These are phyloP conservation scores for Colletotrichum sp. DNA, from an alignment of 2,329 filamentous ascomycete genomes.

Conservation along the genomic window DNA sequence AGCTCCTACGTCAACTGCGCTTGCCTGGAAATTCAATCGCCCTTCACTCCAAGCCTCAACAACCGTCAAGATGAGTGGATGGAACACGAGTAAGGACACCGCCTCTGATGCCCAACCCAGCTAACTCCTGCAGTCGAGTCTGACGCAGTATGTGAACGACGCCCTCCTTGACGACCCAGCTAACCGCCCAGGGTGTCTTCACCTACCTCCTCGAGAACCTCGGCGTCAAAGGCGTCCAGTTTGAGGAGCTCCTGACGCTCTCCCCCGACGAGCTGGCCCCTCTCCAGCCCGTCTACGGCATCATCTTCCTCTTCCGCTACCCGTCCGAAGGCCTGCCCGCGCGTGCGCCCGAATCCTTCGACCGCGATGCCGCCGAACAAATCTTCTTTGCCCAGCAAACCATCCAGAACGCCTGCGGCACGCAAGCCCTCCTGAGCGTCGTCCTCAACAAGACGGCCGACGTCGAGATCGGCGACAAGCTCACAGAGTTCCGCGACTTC, in stretches of 20 bases:
- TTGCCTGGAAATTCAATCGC: background rate
- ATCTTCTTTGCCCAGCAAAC: constrained; percentile 97
- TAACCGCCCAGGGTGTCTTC: constrained; percentile 77
- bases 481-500: constrained; percentile 86
- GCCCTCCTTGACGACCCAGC: background rate
- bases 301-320: constrained; percentile 99
- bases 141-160: constrained; percentile 73
- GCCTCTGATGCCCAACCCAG: background rate
- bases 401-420: constrained; percentile 98
- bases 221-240: constrained; percentile 92
- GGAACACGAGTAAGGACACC: constrained; percentile 79
- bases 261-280: constrained; percentile 76
- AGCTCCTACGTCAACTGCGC: constrained; percentile 15
- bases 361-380: constrained; percentile 73
- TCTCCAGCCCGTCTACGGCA: constrained; percentile 84
- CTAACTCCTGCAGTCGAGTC: constrained; percentile 71
- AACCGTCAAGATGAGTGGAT: constrained; percentile 71
- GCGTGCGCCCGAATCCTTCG: constrained; percentile 58
- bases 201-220: constrained; percentile 92
- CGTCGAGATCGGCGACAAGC: constrained; percentile 74
- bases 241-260: constrained; percentile 92
- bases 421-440: constrained; percentile 91
- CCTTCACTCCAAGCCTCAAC: background rate
- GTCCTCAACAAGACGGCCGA: constrained; percentile 80
- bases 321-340: constrained; percentile 68